These are phyloP conservation scores for Cladophialophora exuberans DNA, from an alignment of 2,329 filamentous ascomycete genomes.

Conservation along the genomic window DNA sequence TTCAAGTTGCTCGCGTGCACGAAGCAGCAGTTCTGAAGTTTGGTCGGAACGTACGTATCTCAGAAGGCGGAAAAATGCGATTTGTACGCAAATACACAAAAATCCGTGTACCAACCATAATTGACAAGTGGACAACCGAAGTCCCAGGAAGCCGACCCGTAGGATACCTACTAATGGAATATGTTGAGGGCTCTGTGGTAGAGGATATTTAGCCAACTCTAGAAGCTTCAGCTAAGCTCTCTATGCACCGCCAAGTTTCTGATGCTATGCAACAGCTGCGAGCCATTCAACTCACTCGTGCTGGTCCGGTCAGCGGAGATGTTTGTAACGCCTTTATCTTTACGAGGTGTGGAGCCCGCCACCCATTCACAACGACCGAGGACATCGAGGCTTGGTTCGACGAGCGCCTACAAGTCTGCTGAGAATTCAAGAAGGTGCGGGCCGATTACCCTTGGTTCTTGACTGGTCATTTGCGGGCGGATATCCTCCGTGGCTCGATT, in stretches of 20 bases:
- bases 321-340: neutral
- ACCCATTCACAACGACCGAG: conserved; percentile 1
- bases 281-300: neutral
- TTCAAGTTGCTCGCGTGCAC: neutral
- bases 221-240: neutral
- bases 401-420: neutral
- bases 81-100: conserved; percentile 2
- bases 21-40: neutral
- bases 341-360: neutral
- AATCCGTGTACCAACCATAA: neutral
- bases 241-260: neutral
- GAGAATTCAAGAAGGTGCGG: neutral
- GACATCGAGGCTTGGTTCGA: conserved; percentile 3
- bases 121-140: neutral
- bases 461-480: neutral
- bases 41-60: neutral
- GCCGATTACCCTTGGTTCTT: neutral
- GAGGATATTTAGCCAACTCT: neutral
- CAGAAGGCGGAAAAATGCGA: neutral
- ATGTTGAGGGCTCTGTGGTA: neutral
- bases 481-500: conserved; percentile 4
- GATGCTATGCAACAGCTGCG: conserved; percentile 2
- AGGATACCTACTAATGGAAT: neutral
- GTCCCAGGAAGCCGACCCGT: neutral
- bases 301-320: neutral